Conservation (phyloP, 306 rosid genomes). For the Begonia peltatifolia region DNA sequence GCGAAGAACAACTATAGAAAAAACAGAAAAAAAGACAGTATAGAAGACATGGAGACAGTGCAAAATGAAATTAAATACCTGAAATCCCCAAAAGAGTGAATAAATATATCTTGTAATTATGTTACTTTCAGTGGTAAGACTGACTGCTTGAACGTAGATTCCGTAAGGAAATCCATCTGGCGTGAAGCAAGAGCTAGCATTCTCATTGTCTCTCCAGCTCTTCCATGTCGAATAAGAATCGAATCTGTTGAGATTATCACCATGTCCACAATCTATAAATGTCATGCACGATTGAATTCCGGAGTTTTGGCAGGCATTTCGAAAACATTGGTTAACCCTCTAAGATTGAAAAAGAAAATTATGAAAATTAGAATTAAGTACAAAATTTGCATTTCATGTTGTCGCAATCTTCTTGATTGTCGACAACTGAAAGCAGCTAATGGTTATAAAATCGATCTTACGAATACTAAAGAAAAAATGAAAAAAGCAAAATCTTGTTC, state of each 20-base stretch:
- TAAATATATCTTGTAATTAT: conserved; percentile 46
- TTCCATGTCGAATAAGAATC: background rate
- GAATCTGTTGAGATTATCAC: background rate
- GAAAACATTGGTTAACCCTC: conserved; percentile 80
- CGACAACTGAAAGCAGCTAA: no score
- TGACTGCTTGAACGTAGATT: conserved; percentile 40
- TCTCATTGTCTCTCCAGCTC: conserved; percentile 4
- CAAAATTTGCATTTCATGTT: no score
- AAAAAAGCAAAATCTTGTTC: no score
- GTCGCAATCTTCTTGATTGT: no score
- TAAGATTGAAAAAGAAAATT: conserved; percentile 15
- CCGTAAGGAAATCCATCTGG: conserved; percentile 31
- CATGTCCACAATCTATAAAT: conserved; percentile 60
- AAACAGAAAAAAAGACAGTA: no score
- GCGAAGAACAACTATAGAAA: no score
- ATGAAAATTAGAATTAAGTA: background rate
- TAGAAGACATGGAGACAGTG: background rate
- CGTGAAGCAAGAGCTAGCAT: conserved; percentile 28
- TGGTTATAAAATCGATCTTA: no score
- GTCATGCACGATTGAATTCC: conserved; percentile 1
- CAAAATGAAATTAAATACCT: conserved; percentile 27
- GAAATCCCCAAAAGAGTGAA: conserved; percentile 84
- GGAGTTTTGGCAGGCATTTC: conserved; percentile 30
- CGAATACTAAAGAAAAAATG: no score
- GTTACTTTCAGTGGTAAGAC: conserved; percentile 27